Evolutionary conservation across 169 alveolate species (phyloP).

Genomic region (Perkinsus olseni): DNA sequence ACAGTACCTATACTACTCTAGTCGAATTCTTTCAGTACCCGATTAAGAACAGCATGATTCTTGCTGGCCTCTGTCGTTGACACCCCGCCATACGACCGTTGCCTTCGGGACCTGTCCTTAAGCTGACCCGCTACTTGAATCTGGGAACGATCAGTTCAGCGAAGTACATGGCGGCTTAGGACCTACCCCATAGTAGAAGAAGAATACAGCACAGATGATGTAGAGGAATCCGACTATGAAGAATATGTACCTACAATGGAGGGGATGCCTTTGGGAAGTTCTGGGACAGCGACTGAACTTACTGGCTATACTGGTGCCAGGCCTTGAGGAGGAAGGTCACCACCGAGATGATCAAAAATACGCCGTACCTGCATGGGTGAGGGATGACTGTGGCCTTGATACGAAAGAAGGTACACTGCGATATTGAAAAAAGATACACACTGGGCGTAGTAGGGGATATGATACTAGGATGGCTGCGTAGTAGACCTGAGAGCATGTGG

Average conservation of each 20-base stretch:
- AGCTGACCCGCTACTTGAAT: background rate
- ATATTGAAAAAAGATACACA: background rate
- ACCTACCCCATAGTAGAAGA: background rate
- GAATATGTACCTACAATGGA: background rate
- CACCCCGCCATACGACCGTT: background rate
- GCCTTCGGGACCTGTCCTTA: background rate
- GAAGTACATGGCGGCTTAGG: background rate
- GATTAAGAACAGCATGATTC: background rate
- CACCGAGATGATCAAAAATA: background rate
- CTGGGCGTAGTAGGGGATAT: background rate
- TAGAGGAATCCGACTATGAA: background rate
- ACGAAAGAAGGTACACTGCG: background rate
- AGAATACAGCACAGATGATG: background rate
- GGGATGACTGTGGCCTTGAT: background rate
- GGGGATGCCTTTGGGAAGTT: background rate
- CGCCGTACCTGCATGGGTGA: background rate
- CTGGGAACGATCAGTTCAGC: background rate
- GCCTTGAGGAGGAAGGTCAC: background rate
- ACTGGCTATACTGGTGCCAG: background rate
- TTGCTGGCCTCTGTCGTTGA: background rate
- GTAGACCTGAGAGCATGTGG: background rate
- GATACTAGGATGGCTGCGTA: background rate
- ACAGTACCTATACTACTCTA: too few species aligned
- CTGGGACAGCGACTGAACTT: background rate
- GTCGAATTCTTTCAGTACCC: background rate